Percentiles rank a stretch among this genome's conserved stretches.
These are phyloP conservation scores for Didymosphaeria variabile DNA, from an alignment of 2,329 filamentous ascomycete genomes.

Conservation along the genomic window DNA sequence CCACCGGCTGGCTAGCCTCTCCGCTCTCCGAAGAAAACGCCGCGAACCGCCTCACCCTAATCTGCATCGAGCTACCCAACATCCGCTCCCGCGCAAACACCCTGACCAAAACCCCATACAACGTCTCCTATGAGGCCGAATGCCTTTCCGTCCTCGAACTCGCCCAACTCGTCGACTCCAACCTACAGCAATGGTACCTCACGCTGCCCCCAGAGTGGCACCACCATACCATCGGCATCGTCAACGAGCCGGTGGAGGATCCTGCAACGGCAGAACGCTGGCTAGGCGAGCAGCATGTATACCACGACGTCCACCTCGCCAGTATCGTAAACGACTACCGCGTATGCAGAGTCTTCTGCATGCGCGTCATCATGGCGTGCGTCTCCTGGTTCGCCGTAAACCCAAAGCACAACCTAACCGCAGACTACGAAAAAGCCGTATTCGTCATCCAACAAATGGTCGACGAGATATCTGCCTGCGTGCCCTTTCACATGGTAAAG, in stretches of 20 bases:
- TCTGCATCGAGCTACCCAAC: constrained; percentile 51
- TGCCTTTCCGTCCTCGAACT: constrained; percentile 45
- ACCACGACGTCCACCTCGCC: constrained; percentile 50
- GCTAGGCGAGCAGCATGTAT: constrained; percentile 51
- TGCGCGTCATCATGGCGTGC: constrained; percentile 50
- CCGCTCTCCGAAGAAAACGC: constrained; percentile 48
- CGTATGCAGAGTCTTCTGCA: constrained; percentile 52
- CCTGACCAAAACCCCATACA: constrained; percentile 37
- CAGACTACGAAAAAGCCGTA: constrained; percentile 28
- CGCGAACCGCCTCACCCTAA: constrained; percentile 51
- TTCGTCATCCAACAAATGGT: constrained; percentile 50
- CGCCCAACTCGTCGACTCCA: constrained; percentile 48
- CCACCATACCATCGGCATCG: constrained; percentile 42
- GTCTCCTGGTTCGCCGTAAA: constrained; percentile 35
- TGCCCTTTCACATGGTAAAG: constrained; percentile 49
- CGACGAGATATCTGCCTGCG: constrained; percentile 50
- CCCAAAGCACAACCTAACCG: constrained; percentile 19
- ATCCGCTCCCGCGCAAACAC: constrained; percentile 46
- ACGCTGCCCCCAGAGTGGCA: constrained; percentile 49
- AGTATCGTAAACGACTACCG: constrained; percentile 54
- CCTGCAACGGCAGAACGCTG: constrained; percentile 42
- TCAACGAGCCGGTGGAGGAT: constrained; percentile 39
- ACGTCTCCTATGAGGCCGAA: constrained; percentile 32
- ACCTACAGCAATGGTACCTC: constrained; percentile 48
- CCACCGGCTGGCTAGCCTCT: constrained; percentile 45